Percentiles rank a stretch among this genome's conserved stretches.
phyloP scores from a whole-genome alignment of 1,284 basidiomycete genomes.

The Quambalaria eucalypti region DNA sequence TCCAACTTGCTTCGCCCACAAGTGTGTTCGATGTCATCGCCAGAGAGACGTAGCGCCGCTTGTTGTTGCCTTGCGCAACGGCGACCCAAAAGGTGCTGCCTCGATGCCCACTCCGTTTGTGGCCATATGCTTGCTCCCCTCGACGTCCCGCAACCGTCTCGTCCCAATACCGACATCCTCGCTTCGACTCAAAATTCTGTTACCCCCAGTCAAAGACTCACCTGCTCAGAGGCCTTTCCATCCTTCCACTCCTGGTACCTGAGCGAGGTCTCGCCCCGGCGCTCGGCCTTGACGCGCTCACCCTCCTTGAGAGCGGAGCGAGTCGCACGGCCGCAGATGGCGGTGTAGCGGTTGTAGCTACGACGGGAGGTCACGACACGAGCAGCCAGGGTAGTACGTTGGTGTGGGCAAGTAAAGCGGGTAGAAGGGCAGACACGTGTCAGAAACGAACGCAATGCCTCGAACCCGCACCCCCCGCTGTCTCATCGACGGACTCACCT shows the following conservation, averaged over 20 bases:
- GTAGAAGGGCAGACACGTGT: not conserved
- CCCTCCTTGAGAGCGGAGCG: constrained; percentile 49
- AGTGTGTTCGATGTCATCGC: too few relatives aligned
- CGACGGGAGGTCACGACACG: not conserved
- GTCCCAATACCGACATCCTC: too few relatives aligned
- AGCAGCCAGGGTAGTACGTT: not conserved
- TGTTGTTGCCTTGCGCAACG: too few relatives aligned
- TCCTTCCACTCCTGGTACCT: constrained; percentile 49
- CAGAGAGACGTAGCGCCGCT: too few relatives aligned
- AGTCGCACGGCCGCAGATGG: constrained; percentile 48
- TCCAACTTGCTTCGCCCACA: too few relatives aligned
- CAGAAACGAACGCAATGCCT: not conserved
- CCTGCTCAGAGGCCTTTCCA: constrained; percentile 45
- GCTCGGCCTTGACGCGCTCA: constrained; percentile 47
- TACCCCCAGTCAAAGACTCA: too few relatives aligned
- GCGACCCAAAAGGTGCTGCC: too few relatives aligned
- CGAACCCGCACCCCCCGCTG: too few relatives aligned
- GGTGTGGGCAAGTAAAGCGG: not conserved
- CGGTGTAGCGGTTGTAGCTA: constrained; percentile 51
- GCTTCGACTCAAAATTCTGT: too few relatives aligned
- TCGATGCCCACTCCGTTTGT: too few relatives aligned
- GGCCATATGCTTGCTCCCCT: too few relatives aligned
- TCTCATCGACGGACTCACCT: not conserved
- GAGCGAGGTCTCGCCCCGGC: constrained; percentile 46
- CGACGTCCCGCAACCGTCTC: too few relatives aligned